These are phyloP conservation scores for Mercurialis annua DNA, from an alignment of 345 rosid genomes.

Conservation along the genomic window DNA sequence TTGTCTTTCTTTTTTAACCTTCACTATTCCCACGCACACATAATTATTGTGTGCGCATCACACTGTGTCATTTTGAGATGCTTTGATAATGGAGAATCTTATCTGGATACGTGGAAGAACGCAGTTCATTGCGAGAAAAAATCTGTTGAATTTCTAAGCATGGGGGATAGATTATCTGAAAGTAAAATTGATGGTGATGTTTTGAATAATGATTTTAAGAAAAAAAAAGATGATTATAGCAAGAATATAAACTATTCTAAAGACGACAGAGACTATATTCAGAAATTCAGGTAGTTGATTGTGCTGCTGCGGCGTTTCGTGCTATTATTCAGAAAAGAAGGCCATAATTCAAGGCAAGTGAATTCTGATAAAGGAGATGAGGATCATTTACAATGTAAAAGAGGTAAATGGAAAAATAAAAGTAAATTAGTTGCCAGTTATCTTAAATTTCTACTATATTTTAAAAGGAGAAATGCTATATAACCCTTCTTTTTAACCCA, in stretches of 20 bases:
- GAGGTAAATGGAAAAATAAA: no score
- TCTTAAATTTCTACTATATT: no score
- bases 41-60: no score
- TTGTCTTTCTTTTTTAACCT: no score
- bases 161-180: conserved; percentile 31
- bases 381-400: conserved; percentile 2
- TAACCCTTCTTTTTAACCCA: no score
- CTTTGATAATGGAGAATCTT: conserved; percentile 52
- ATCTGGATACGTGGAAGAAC: conserved; percentile 79
- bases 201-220: conserved; percentile 46
- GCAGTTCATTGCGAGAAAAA: conserved; percentile 71
- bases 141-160: conserved; percentile 52
- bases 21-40: no score
- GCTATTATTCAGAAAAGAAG: conserved; percentile 43
- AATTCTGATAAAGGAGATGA: background rate
- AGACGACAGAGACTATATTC: conserved; percentile 79
- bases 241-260: conserved; percentile 61
- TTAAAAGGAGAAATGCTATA: no score
- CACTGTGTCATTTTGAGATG: no score
- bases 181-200: background rate
- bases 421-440: no score
- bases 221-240: conserved; percentile 69
- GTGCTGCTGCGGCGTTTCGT: conserved; percentile 77
- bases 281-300: conserved; percentile 78
- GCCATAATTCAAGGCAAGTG: no score